Evolutionary conservation across 2,329 filamentous ascomycete genomes (phyloP).

Genomic region (Coniosporium tulheliwenetii): DNA sequence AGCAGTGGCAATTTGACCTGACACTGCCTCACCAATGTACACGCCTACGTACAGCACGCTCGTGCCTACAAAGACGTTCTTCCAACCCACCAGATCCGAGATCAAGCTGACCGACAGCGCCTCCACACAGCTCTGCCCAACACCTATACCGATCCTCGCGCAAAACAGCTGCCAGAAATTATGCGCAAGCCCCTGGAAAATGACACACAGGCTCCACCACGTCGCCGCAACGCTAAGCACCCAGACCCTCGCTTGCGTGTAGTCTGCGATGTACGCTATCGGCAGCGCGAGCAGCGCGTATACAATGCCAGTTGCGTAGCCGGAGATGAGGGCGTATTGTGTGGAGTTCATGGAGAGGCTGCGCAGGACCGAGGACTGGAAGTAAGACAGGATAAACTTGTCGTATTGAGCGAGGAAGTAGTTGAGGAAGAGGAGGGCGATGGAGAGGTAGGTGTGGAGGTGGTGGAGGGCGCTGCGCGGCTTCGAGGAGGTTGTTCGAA

Average conservation of each 20-base stretch:
- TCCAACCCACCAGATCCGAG: constrained; percentile 9
- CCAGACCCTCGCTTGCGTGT: constrained; percentile 8
- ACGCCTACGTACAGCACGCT: constrained; percentile 9
- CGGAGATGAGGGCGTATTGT: constrained; percentile 9
- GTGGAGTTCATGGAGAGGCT: constrained; percentile 6
- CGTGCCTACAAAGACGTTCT: constrained; percentile 9
- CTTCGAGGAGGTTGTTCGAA: no score
- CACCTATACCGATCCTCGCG: constrained; percentile 11
- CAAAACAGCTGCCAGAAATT: constrained; percentile 11
- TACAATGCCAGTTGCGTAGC: constrained; percentile 11
- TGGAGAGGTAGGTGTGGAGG: constrained; percentile 1
- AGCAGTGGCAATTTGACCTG: constrained; percentile 6
- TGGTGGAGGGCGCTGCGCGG: background rate
- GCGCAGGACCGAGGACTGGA: constrained; percentile 6
- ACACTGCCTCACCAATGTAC: constrained; percentile 9
- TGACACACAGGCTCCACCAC: constrained; percentile 12
- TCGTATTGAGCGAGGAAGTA: constrained; percentile 12
- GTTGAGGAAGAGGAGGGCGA: constrained; percentile 10
- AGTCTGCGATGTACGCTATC: constrained; percentile 10
- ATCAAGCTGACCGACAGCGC: constrained; percentile 11
- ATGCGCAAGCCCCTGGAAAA: constrained; percentile 10
- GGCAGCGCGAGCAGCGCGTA: constrained; percentile 9
- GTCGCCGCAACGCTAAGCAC: constrained; percentile 7
- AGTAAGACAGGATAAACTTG: constrained; percentile 12
- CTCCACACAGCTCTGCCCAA: constrained; percentile 10